These are phyloP conservation scores for Mycena haematopus DNA, from an alignment of 768 basidiomycete genomes.

Conservation along the genomic window DNA sequence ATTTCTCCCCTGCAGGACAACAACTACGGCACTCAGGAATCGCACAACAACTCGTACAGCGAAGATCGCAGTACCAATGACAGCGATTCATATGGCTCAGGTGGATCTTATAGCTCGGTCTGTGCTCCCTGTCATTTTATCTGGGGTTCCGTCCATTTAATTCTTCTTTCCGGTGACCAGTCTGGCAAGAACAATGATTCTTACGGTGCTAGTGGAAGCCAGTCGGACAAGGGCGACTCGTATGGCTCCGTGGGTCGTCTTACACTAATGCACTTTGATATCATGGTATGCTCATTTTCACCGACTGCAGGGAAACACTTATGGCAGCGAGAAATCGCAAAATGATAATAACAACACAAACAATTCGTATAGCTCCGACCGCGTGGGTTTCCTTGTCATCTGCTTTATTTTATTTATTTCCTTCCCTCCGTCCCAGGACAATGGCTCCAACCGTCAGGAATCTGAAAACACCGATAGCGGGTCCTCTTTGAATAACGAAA, in stretches of 20 bases:
- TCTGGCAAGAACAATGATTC: constrained; percentile 4
- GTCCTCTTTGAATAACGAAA: neutral
- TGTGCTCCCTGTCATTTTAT: no score
- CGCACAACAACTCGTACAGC: constrained; percentile 15
- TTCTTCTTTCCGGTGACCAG: neutral
- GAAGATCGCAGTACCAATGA: constrained; percentile 7
- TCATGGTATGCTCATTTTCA: neutral
- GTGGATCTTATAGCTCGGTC: no score
- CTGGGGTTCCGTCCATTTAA: no score
- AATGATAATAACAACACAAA: neutral
- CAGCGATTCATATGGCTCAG: constrained; percentile 19
- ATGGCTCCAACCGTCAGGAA: constrained; percentile 15
- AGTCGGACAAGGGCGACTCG: constrained; percentile 7
- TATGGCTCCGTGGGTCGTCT: neutral
- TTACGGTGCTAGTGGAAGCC: no score
- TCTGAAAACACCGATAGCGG: no score
- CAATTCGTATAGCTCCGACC: neutral
- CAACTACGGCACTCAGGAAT: constrained; percentile 1
- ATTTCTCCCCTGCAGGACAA: constrained; percentile 16
- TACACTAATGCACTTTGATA: neutral
- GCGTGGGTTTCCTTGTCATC: neutral
- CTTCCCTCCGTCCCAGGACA: neutral
- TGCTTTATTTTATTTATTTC: neutral
- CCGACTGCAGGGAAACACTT: neutral
- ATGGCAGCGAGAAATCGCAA: neutral